Evolutionary conservation across 2,329 filamentous ascomycete species (phyloP), one percentile per base, ranked within the genome.

Genomic region (Dactylonectria macrodidyma): DNA sequence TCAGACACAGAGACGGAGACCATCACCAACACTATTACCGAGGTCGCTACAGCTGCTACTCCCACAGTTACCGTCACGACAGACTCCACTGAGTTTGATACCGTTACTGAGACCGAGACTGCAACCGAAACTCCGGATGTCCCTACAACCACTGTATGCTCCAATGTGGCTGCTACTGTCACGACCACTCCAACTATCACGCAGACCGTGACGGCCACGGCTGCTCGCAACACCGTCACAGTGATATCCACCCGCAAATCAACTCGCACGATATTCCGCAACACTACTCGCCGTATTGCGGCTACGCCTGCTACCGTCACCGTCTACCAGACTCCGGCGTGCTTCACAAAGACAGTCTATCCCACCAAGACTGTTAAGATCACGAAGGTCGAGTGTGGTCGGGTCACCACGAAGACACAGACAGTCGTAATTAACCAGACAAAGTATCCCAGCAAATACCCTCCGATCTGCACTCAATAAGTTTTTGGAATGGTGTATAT

Each of bases 241-340:
- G 26, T 38, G 9, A 46, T 16, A 44, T 52, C 48, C 36, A 61
- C 59, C 2, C 3, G 10, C n/a, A 46, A 11, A 6, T 46, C 12
- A 10, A 51, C 38, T 33, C 34, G 30, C 38, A 61, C 59, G 8
- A 16, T 61, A 24, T 51, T 54, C 34, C 16, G 14, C 2, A 3
- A 52, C 14, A 61, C 59, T 24, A 61, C 59, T 3, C 5, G 19
- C n/a, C 10, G 22, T 10, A 54, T 60, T 34, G 47, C 48, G 10
- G 44, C 48, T 2, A 34, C 36, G 11, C 59, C 59, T n/a, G 48
- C 59, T 24, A 54, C 59, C 16, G 34, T 61, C 22, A 60, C 58
- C 3, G 36, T 54, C 48, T 19, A 26, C 48, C 33, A 44, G 48
- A 51, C 59, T 19, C 47, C 47, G 6, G 47, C 47, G 3, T 24